Conservation (phyloP, 306 rosid species). For the Cicer arietinum region DNA sequence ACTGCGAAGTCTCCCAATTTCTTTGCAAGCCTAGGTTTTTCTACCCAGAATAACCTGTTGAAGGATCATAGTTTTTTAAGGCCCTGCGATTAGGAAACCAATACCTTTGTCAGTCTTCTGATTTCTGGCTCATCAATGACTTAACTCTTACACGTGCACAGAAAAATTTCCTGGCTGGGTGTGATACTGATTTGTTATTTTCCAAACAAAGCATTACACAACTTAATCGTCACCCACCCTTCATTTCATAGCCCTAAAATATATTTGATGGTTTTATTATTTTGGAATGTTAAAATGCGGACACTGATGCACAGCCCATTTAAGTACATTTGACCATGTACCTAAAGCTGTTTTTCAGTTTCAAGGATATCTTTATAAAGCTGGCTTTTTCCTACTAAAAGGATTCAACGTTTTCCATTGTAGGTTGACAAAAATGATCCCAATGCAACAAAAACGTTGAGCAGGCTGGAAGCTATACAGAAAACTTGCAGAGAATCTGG, state of each 20-base stretch:
- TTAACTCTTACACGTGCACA: not conserved
- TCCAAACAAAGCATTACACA: conserved; percentile 6
- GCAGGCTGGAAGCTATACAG: conserved; percentile 78
- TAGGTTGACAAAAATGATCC: conserved; percentile 90
- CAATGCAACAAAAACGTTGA: conserved; percentile 80
- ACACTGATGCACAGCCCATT: conserved; percentile 11
- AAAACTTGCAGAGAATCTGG: conserved; percentile 85
- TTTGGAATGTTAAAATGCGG: conserved; percentile 20
- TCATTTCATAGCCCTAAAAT: conserved; percentile 20
- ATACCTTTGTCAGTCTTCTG: conserved; percentile 14
- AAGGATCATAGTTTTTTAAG: conserved; percentile 24
- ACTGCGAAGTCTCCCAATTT: conserved; percentile 24
- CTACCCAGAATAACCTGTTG: conserved; percentile 11
- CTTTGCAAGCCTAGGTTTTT: not conserved
- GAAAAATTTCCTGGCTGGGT: not conserved
- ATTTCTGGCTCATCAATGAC: conserved; percentile 13
- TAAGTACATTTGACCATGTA: conserved; percentile 14
- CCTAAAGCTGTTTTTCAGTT: conserved; percentile 26
- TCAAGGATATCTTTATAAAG: conserved; percentile 22
- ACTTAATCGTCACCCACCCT: not conserved
- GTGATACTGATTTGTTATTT: conserved; percentile 3
- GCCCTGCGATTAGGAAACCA: conserved; percentile 4
- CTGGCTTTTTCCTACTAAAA: conserved; percentile 32
- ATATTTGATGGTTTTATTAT: conserved; percentile 10
- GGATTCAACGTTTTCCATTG: conserved; percentile 35